Base-by-base conservation (phyloP, 2,329 filamentous ascomycete species). In the Colletotrichum somersetense region DNA sequence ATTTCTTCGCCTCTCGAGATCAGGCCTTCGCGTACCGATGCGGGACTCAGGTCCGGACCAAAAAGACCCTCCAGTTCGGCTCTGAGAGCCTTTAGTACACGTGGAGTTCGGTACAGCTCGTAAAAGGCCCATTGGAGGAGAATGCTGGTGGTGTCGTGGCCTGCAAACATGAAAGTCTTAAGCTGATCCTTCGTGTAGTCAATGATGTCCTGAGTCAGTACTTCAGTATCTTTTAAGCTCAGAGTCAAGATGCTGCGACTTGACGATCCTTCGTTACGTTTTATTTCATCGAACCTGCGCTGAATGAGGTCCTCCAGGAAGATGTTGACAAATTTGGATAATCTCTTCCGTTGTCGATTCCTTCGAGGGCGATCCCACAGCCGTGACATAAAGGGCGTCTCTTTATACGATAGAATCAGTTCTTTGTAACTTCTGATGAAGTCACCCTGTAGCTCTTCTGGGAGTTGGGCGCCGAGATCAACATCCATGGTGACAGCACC, bases 91-190 rank as follows among this genome's bases (percentile, higher is more conserved):
- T 71, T 62, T 20, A 79, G 75, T 0, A 75, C 79, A 1, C 70
- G 68, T 0, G 83, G 81, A 0, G 78, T 77, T 4, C 77, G 77
- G 5, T 79, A 78, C 0, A 84, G 77, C 66, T 83, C 78, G 72
- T 84, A 83, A 30, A 81, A 77, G 0, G 77, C 74, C 80, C 81
- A 84, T 12, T 80, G 76, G 1, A 84, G 74, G 1, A 80, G 75
- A 70, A 79, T 81, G 46, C 79, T 80, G 1, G 82, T 83, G 3
- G 83, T 83, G 72, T 84, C 82, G 56, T 84, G 83, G 3, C 83
- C 82, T 2, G 81, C 82, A 50, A 85, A 82, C 16, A 83, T 74
- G 72, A 85, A 84, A 0, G 80, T 79, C 62, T 80, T 81, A 42
- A 84, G 73, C 71, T 83, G 81, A 64, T 83, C 80, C 46, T 77